Conservation (phyloP, 306 rosid species). For the Lagenaria siceraria region DNA sequence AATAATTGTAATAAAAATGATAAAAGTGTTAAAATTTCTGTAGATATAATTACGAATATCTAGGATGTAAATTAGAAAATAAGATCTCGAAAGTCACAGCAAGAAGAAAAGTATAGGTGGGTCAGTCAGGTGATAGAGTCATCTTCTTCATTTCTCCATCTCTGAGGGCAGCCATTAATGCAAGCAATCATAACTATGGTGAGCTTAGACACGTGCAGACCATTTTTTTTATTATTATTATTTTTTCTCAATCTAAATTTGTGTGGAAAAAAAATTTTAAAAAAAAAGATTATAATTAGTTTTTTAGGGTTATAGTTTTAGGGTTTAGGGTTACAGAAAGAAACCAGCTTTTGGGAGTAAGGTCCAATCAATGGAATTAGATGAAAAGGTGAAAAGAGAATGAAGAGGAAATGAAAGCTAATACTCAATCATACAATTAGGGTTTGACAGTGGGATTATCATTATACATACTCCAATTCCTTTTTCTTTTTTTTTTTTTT, state of each 20-base stretch:
- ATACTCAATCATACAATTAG: not conserved
- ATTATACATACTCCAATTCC: not conserved
- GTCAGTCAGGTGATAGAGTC: conserved; percentile 2
- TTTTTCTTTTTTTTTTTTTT: not conserved
- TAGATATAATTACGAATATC: no score
- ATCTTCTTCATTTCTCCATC: not conserved
- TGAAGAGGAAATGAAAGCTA: conserved; percentile 3
- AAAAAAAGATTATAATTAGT: not conserved
- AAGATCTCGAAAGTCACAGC: not conserved
- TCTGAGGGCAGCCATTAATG: conserved; percentile 13
- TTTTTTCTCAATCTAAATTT: not conserved
- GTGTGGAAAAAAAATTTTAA: not conserved
- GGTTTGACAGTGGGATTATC: not conserved
- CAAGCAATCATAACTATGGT: conserved; percentile 35
- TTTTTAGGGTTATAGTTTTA: not conserved
- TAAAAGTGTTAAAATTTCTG: no score
- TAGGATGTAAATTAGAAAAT: no score
- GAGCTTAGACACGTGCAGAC: conserved; percentile 23
- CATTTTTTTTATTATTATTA: not conserved
- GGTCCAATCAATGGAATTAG: conserved; percentile 2
- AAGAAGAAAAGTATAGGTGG: not conserved
- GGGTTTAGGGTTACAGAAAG: not conserved
- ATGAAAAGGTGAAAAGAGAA: conserved; percentile 1
- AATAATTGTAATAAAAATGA: no score
- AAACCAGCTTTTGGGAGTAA: not conserved